Evolutionary conservation across 768 basidiomycete genomes (phyloP), one percentile per base, ranked within the genome.

Genomic region (Tylopilus vinaceipallidus): DNA sequence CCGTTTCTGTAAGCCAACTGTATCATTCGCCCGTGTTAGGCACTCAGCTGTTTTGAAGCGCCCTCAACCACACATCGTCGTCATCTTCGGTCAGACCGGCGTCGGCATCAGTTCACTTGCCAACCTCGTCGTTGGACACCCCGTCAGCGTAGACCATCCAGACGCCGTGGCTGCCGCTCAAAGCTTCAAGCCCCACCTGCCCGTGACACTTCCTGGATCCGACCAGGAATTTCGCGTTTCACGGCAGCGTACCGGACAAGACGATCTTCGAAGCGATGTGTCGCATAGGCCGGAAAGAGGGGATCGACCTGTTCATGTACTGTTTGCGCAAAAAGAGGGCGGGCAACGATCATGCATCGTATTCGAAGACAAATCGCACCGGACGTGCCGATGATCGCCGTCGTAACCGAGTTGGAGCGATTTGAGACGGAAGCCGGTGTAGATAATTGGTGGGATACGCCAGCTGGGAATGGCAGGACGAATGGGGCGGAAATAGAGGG

Each of bases 401-500:
- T 57, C 34, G 63, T 65, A 11, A 65, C 63, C 10, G 63, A 63
- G 26, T 32, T 65, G 33, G 63, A 65, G 42, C 57, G 46, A 27
- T 59, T 57, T 6, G 49, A 49, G 14, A 23, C 39, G 12, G 50
- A 50, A 23, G 41, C 29, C 11, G 50, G 38, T 2, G 71, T 66
- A 69, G 64, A 71, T 8, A 47, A 41, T 1, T 71, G 71, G 69
- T 71, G 69, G 70, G 33, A 40, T 23, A 37, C 20, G 4, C 22
- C 35, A 3, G 34, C 47, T 6, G 58, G 14, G 4, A 39, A 22
- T 12, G 53, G 51, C 2, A 10, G 8, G 16, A 54, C 53, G 17
- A 76, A 76, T 35, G 60, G 69, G 43, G 33, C 36, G n/a, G 32
- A 6, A 3, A 69, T 76, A 13, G 62, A 63, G 29, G 34, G 14